Base-by-base conservation (phyloP, 352 stramenopile species). In the Pythium guiyangense region DNA sequence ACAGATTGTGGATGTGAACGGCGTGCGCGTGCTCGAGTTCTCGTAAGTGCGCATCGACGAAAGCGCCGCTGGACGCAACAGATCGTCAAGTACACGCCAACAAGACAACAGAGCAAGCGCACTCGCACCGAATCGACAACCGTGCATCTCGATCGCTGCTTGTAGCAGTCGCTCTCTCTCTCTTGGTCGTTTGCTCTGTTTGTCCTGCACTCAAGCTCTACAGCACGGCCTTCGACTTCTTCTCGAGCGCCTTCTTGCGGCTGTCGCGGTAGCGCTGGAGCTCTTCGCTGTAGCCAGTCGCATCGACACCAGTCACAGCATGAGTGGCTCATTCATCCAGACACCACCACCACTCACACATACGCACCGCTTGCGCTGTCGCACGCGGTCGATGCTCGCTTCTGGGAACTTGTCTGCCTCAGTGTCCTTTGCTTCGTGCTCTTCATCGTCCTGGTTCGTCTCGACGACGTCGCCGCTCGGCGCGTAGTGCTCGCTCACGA, bases 341-440 rank as follows among this genome's bases (percentile, higher is more conserved):
- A 3, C 4, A 15, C 6, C 42, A 44, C 12, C n/a, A 25, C 15
- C 12, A 40, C 18, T 17, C 45, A 57, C 5, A 45, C 26, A 14
- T 10, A 55, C 59, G 37, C 62, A 85, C 66, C 73, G 61, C 68
- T 92, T 92, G 14, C 84, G 80, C 63, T 86, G 71, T 3, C 83
- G 70, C 14, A 82, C 62, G 49, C 79, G 73, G 62, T 95, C 83
- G 49, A 93, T 81, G 52, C 66, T 86, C 9, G 77, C 63, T 57
- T 92, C 80, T 0, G 79, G 79, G 52, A 77, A 90, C 61, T 75
- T 73, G 43, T 79, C 67, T 0, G 69, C 53, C 4, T 15, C 31
- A 15, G 3, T 62, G 26, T 79, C 59, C 40, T 73, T 62, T 4
- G 25, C 27, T 12, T 72, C 65, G 17, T 25, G 57, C 14, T 62